Evolutionary conservation across 2,329 filamentous ascomycete genomes (phyloP).

Genomic region (Fusarium xyrophilum): DNA sequence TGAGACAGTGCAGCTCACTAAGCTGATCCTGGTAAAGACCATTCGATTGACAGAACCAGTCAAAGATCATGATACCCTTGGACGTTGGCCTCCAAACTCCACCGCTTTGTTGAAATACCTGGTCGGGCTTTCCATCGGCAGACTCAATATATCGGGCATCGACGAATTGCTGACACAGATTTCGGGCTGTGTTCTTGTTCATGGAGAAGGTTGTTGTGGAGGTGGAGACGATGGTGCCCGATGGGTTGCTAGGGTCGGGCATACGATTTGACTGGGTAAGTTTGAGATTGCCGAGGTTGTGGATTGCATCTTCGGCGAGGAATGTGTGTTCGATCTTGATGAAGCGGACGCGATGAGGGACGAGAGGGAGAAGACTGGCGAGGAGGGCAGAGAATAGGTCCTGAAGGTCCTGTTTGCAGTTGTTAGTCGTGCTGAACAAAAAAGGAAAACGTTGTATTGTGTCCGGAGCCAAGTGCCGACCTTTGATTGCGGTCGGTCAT

Average conservation of each 20-base stretch:
- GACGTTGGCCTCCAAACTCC: slow-evolving; percentile 91
- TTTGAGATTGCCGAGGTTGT: slow-evolving; percentile 94
- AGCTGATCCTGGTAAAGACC: slow-evolving; percentile 94
- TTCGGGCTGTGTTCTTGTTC: slow-evolving; percentile 97
- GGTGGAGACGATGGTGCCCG: slow-evolving; percentile 93
- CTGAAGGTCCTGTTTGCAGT: slow-evolving; percentile 79
- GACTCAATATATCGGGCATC: slow-evolving; percentile 95
- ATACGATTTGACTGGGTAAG: slow-evolving; percentile 99
- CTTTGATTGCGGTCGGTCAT: slow-evolving; percentile 92
- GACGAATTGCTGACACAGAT: slow-evolving; percentile 91
- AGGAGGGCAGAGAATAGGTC: slow-evolving; percentile 95
- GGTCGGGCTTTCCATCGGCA: slow-evolving; percentile 82
- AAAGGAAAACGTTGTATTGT: neutral
- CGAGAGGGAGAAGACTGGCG: slow-evolving; percentile 85
- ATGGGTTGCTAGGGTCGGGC: slow-evolving; percentile 95
- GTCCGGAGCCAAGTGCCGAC: slow-evolving; percentile 59
- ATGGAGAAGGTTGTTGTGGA: slow-evolving; percentile 99
- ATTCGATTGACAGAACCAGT: slow-evolving; percentile 91
- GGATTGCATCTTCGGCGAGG: slow-evolving; percentile 95
- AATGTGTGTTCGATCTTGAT: slow-evolving; percentile 92
- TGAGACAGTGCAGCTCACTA: slow-evolving; percentile 77
- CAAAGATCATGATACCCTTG: slow-evolving; percentile 92
- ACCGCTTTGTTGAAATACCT: slow-evolving; percentile 83
- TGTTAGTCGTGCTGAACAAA: slow-evolving; percentile 2
- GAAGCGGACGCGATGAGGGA: slow-evolving; percentile 86